Base-by-base conservation (phyloP, 352 stramenopile genomes). In the Plasmopara viticola region DNA sequence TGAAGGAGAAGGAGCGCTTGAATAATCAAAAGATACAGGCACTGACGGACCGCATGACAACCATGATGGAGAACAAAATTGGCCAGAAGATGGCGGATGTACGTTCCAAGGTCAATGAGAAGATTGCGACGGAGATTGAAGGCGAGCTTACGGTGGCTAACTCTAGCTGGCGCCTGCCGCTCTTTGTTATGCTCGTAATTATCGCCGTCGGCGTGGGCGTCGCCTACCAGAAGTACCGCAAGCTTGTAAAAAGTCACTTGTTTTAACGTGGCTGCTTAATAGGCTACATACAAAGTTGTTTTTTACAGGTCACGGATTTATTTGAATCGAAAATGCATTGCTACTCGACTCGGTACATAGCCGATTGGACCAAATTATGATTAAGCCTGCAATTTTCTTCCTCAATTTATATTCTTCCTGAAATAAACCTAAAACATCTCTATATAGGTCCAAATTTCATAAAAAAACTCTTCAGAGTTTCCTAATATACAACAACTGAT, bases 211-310 rank as follows among this genome's bases (percentile, higher is more conserved):
- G 58, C 18, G 53, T 86, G 30, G 74, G 70, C 39, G 73, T 87
- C 28, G 76, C 75, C 15, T 94, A 94, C 72, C 73, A 84, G 41
- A 91, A 94, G 72, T 94, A 94, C 71, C 78, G 84, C 65, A 84
- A 89, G 54, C 68, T 94, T 20, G 59, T 89, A 51, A 91, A 91
- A 73, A 89, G 72, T 57, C 84, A 91, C 56, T 60, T 94, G 56
- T 76, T 89, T 53, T 94, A 86, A 48, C 31, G 31, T 35, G 20
- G 20, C 20, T 25, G 1, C 20, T 25, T 25, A 25, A 25, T 25
- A 25, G 20, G 20, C 20, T 25, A 25, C 20, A 25, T 25, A 25
- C 20, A 25, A 25, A 25, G 20, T 25, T 25, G 20, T 25, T 25
- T 25, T 3, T 3, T 25, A 3, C 1, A 25, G 20, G 20, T 25